Base-by-base conservation (phyloP, 768 basidiomycete species). In the Macrolepiota dolichaula region DNA sequence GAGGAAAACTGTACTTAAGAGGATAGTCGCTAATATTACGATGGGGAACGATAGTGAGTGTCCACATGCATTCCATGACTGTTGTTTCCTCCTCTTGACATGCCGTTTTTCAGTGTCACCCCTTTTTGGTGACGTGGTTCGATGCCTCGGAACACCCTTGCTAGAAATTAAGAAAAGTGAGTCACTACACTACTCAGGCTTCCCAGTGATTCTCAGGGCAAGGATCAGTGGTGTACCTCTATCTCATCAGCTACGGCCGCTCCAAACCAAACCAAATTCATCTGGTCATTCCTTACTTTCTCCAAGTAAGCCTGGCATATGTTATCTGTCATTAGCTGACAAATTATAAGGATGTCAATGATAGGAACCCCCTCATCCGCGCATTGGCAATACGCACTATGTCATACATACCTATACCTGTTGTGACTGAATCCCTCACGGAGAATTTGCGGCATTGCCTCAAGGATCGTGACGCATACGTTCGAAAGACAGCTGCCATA, bases 131-230 rank as follows among this genome's bases (percentile, higher is more conserved):
- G 95, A 99, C 66, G 92, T 99, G 55, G 88, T 97, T 6, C 92
- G 94, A 71, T 97, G 95, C 70, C 81, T 99, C 64, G 88, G 91
- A n/a, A 95, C 94, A 10, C 97, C 96, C 49, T 78, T 96, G 5
- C 81, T 98, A 40, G 97, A 99, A 73, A 97, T 98, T 73, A 99
- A 99, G 84, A 99, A 99, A 82, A 99, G 96, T 95, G 67, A 71
- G 91, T 52, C n/a, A 51, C 50, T 53, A 17, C 19, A 36, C 32
- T 38, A 46, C n/a, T 27, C 47, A 29, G 25, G 24, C 37, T 35
- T 51, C 3, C 62, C 57, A 44, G 47, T 59, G 56, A 58, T 36
- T 56, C 66, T 69, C 42, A 70, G 53, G 22, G 46, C 55, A 38
- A 53, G 44, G 54, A 51, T 19, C 70, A 98, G 95, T 98, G 95